Percentiles rank a stretch among this genome's conserved stretches.
Conservation (phyloP, 371 early-diverging fungal genomes). For the Sporodiniella umbellata region DNA sequence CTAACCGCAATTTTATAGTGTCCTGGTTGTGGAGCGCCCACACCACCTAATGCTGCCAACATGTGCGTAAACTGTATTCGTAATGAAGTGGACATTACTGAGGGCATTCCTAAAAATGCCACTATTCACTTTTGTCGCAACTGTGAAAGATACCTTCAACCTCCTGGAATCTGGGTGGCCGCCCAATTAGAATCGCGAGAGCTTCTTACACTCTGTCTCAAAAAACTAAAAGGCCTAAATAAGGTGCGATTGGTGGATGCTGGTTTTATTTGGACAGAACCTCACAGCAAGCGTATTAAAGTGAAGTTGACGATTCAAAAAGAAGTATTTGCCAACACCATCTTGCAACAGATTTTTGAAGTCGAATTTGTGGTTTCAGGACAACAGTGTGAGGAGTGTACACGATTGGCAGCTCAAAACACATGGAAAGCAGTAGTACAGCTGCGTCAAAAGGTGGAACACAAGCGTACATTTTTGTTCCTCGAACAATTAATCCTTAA, state of each 20-base stretch:
- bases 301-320: slow-evolving; percentile 98
- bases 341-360: slow-evolving; percentile 94
- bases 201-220: slow-evolving; percentile 91
- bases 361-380: slow-evolving; percentile 91
- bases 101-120: slow-evolving; percentile 95
- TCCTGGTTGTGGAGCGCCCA: slow-evolving; percentile 96
- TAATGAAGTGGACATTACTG: slow-evolving; percentile 94
- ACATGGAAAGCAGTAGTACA: slow-evolving; percentile 99
- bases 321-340: slow-evolving; percentile 93
- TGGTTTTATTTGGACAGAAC: slow-evolving; percentile 99
- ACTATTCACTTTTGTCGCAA: slow-evolving; percentile 94
- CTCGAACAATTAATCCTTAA: slow-evolving; percentile 98
- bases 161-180: slow-evolving; percentile 90
- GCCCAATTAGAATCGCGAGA: slow-evolving; percentile 93
- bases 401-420: slow-evolving; percentile 96
- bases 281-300: slow-evolving; percentile 92
- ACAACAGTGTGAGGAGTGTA: slow-evolving; percentile 98
- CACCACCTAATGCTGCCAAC: slow-evolving; percentile 97
- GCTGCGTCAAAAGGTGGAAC: slow-evolving; percentile 97
- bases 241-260: slow-evolving; percentile 98
- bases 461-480: slow-evolving; percentile 97
- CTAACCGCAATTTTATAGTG: too few relatives aligned
- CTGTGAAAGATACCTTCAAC: slow-evolving; percentile 97
- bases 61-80: slow-evolving; percentile 99
- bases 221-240: slow-evolving; percentile 86